phyloP scores from a whole-genome alignment of 192 early-diverging fungal species.

The Coemansia sp. region DNA sequence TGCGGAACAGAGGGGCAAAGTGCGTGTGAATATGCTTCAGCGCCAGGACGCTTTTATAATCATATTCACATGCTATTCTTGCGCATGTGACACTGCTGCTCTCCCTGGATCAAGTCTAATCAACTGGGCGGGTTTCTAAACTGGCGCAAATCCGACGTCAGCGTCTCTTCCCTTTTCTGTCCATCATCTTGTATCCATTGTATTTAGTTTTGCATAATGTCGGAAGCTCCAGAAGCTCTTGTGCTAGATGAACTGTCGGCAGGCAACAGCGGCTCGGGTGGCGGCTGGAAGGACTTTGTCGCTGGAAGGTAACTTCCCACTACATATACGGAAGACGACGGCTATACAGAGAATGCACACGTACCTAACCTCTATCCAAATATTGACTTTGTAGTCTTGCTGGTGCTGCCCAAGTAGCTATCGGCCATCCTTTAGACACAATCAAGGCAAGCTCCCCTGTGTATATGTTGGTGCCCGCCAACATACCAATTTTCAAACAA shows the following conservation, averaged over 20 bases:
- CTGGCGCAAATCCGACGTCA: neutral
- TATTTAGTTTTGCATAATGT: constrained; percentile 12
- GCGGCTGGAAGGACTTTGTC: constrained; percentile 60
- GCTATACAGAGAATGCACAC: neutral
- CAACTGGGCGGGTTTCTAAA: neutral
- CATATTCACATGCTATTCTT: neutral
- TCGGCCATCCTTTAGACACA: constrained; percentile 84
- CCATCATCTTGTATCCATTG: neutral
- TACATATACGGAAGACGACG: neutral
- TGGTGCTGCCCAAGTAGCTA: constrained; percentile 65
- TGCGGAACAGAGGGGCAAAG: no score
- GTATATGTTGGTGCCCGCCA: neutral
- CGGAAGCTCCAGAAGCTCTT: constrained; percentile 18
- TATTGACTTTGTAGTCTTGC: constrained; percentile 50
- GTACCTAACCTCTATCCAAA: no score
- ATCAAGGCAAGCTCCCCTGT: constrained; percentile 60
- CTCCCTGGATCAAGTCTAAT: constrained; percentile 1
- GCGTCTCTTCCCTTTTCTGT: neutral
- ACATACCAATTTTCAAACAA: neutral
- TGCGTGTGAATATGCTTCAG: neutral
- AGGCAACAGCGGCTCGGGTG: constrained; percentile 13
- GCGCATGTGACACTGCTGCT: constrained; percentile 5
- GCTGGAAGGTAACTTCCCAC: constrained; percentile 58
- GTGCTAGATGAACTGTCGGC: constrained; percentile 10
- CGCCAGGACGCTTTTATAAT: neutral